Base-by-base conservation (phyloP, 495 filamentous ascomycete genomes). In the Neohortaea acidophila region DNA sequence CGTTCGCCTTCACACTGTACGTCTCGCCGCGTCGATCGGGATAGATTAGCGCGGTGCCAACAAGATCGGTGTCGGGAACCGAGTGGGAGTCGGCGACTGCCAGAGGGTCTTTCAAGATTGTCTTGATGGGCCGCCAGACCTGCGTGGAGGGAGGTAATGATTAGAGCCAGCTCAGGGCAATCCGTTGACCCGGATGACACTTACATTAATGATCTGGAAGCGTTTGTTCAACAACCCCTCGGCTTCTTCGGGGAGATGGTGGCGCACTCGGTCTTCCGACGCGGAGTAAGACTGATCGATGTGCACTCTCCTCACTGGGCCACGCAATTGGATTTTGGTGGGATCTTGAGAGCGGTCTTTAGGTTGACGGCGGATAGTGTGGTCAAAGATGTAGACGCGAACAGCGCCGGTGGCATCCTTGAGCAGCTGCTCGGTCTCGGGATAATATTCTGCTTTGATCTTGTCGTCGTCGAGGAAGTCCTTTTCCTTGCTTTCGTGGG, bases 231-330 rank as follows among this genome's bases (percentile, higher is more conserved):
- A 57, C 0, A 82, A 65, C 46, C 62, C 50, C 2, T 63, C 57
- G 0, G 76, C 75, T 20, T 79, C 72, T 8, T 68, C 68, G 3
- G 74, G 74, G 1, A 81, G 64, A 42, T 80, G 74, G 56, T 70
- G 59, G 17, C 58, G 37, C 21, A 81, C 75, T 11, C 74, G 66
- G 21, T 62, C 61, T 0, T 64, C 54, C 1, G 71, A 60, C 0
- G 74, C 77, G 0, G 40, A 11, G 62, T 79, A 79, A 24, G 73
- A 72, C 49, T 82, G 79, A 49, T 84, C 79, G 52, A 84, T 74
- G 55, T 82, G 77, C 0, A 81, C 77, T 21, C 69, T 64, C 37
- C 70, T 65, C 4, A 79, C 75, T 0, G 78, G 77, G 3, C 74
- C 72, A 30, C 78, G 71, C 38, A 68, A 57, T 13, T 18, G 17